Evolutionary conservation across 768 basidiomycete genomes (phyloP).

Genomic region (Cystobasidium tubakii): DNA sequence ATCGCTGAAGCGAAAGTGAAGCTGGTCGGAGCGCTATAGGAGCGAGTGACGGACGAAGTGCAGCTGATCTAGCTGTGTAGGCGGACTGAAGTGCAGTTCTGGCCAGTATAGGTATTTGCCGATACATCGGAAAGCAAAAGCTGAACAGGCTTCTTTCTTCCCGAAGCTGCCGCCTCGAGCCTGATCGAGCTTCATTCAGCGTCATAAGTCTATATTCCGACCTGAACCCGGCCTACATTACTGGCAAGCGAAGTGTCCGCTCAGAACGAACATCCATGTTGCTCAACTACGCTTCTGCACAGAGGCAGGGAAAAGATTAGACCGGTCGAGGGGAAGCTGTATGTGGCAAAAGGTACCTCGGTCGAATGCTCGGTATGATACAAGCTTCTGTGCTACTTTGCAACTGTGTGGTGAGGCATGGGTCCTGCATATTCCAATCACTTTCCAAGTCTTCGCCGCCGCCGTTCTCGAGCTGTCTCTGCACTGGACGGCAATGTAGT

Average conservation of each 20-base stretch:
- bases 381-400: too few species aligned
- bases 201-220: background rate
- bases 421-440: background rate
- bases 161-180: background rate
- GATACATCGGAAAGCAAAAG: background rate
- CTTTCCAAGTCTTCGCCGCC: background rate
- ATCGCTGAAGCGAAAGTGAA: background rate
- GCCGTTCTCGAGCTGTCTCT: constrained; percentile 3
- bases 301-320: too few species aligned
- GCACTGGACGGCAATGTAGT: background rate
- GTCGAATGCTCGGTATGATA: too few species aligned
- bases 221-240: too few species aligned
- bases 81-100: background rate
- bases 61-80: background rate
- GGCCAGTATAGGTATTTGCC: background rate
- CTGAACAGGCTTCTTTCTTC: background rate
- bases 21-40: background rate
- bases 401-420: too few species aligned
- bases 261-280: too few species aligned
- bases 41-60: background rate
- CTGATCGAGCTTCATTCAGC: background rate
- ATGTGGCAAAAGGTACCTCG: too few species aligned
- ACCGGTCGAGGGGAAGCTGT: too few species aligned
- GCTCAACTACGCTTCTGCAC: too few species aligned
- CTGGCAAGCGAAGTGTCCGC: too few species aligned